Evolutionary conservation across 2,329 filamentous ascomycete genomes (phyloP).

Genomic region (Fusarium devonianum): DNA sequence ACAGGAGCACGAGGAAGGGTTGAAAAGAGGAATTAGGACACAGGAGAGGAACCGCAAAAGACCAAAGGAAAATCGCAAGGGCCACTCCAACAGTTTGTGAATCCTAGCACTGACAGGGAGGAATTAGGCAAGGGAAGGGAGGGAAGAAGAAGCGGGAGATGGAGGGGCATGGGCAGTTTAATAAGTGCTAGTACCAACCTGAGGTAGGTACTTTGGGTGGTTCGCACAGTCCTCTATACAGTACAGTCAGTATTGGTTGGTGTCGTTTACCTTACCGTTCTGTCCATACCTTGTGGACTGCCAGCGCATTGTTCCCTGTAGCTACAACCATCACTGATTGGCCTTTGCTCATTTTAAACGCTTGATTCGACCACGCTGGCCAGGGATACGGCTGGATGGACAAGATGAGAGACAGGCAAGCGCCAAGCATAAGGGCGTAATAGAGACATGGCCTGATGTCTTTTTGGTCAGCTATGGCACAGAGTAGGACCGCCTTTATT

Average conservation of each 20-base stretch:
- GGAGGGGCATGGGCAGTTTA: conserved; percentile 14
- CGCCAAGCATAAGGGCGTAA: conserved; percentile 11
- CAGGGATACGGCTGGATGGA: conserved; percentile 16
- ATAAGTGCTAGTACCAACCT: too few species aligned
- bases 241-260: conserved; percentile 3
- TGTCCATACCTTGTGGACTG: neutral
- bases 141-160: conserved; percentile 1
- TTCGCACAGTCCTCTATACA: conserved; percentile 18
- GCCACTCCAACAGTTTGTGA: conserved; percentile 20
- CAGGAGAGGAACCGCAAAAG: conserved; percentile 22
- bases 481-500: too few species aligned
- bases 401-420: conserved; percentile 15
- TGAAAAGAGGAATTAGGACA: conserved; percentile 18
- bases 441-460: too few species aligned
- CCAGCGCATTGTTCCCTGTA: conserved; percentile 16
- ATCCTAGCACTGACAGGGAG: conserved; percentile 13
- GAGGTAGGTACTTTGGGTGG: too few species aligned
- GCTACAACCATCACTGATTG: conserved; percentile 16
- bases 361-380: conserved; percentile 10
- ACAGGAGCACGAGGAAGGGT: conserved; percentile 4
- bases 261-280: conserved; percentile 17
- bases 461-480: too few species aligned
- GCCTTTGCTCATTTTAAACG: conserved; percentile 9
- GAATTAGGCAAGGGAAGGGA: conserved; percentile 17
- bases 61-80: conserved; percentile 27